These are phyloP conservation scores for Plasmodium yoelii DNA, from an alignment of 169 alveolate species.

Conservation along the genomic window DNA sequence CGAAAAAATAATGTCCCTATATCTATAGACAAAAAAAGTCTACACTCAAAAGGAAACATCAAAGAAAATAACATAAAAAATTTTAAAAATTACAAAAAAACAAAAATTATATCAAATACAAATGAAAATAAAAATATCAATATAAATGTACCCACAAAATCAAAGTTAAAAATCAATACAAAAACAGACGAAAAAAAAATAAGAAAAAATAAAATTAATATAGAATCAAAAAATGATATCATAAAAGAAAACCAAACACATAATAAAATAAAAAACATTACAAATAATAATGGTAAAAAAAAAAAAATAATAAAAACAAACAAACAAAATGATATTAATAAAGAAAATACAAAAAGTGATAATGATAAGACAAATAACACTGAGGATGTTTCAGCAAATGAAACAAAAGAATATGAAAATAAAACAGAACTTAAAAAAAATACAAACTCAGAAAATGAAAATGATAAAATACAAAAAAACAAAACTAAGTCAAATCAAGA, in stretches of 20 bases:
- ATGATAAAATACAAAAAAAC: conserved; percentile 1
- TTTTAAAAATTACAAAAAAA: no score
- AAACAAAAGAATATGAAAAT: neutral
- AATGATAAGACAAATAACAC: neutral
- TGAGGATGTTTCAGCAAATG: neutral
- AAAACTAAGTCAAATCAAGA: neutral
- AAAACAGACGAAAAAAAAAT: neutral
- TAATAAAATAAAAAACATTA: neutral
- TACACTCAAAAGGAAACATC: neutral
- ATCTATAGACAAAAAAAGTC: conserved; percentile 12
- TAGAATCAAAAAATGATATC: neutral
- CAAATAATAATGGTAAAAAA: neutral
- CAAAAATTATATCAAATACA: no score
- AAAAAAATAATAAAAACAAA: neutral
- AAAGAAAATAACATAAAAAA: no score
- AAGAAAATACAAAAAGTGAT: neutral
- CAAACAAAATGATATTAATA: neutral
- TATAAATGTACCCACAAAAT: no score
- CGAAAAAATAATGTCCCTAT: neutral
- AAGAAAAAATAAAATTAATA: conserved; percentile 11
- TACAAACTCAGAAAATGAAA: neutral
- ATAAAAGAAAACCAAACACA: neutral
- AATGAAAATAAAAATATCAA: no score
- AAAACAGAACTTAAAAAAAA: neutral
- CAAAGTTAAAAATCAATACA: no score